A percentile compares a stretch with the other conserved stretches of the same genome.
phyloP scores from a whole-genome alignment of 768 basidiomycete genomes.

The Tricholoma terreum region DNA sequence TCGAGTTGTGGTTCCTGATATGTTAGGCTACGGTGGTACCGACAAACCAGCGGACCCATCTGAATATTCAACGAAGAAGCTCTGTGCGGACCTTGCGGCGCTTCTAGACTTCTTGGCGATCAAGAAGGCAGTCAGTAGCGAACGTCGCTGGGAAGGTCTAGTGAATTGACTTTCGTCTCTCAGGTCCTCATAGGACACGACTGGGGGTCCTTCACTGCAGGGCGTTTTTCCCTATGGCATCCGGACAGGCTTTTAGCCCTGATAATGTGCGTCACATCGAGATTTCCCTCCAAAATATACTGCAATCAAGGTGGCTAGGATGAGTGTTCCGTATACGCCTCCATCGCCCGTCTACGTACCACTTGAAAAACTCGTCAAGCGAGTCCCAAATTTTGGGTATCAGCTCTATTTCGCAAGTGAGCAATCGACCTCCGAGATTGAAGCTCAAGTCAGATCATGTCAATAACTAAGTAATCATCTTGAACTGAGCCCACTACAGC shows the following conservation, averaged over 20 bases:
- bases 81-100: slow-evolving; percentile 62
- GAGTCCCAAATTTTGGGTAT: slow-evolving; percentile 60
- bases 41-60: slow-evolving; percentile 55
- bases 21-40: slow-evolving; percentile 65
- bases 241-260: slow-evolving; percentile 60
- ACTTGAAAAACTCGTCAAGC: slow-evolving; percentile 47
- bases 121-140: slow-evolving; percentile 47
- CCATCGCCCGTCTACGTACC: slow-evolving; percentile 49
- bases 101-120: slow-evolving; percentile 57
- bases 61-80: slow-evolving; percentile 57
- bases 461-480: background rate
- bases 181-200: slow-evolving; percentile 76
- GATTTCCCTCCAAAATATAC: background rate
- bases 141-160: background rate
- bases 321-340: slow-evolving; percentile 67
- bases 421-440: slow-evolving; percentile 51
- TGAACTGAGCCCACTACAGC: slow-evolving; percentile 22
- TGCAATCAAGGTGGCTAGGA: slow-evolving; percentile 31
- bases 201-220: slow-evolving; percentile 68
- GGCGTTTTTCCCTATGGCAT: slow-evolving; percentile 71
- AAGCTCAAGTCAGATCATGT: slow-evolving; percentile 44
- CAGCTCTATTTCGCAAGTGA: slow-evolving; percentile 63
- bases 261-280: slow-evolving; percentile 45
- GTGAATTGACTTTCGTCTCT: background rate
- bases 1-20: slow-evolving; percentile 60